Evolutionary conservation across 2,329 filamentous ascomycete genomes (phyloP).

Genomic region (Pseudogymnoascus sp.): DNA sequence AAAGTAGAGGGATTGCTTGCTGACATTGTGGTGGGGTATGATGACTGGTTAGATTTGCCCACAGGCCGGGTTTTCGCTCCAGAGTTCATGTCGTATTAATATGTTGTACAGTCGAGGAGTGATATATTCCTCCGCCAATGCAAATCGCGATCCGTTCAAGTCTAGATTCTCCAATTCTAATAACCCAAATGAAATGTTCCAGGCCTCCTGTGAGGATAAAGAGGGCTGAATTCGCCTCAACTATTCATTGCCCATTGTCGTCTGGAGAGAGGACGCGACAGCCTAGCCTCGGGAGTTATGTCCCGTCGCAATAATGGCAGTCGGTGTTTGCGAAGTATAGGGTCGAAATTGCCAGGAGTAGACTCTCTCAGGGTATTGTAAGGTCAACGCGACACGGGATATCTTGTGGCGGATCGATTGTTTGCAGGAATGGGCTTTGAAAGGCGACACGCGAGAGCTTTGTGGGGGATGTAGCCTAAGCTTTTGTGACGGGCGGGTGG

Average conservation of each 20-base stretch:
- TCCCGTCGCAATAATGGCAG: slow-evolving; percentile 4
- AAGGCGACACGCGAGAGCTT: slow-evolving; percentile 7
- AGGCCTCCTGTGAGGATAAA: neutral
- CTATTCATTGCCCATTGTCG: slow-evolving; percentile 27
- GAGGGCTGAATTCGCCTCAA: slow-evolving; percentile 24
- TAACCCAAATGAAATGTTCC: slow-evolving; percentile 3
- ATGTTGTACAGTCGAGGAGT: slow-evolving; percentile 4
- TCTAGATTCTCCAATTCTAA: slow-evolving; percentile 6
- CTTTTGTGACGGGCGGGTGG: neutral
- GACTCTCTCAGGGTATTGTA: neutral
- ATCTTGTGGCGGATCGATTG: neutral
- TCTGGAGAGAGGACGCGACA: slow-evolving; percentile 9
- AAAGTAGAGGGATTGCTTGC: slow-evolving; percentile 56
- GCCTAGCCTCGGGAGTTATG: neutral
- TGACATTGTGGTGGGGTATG: slow-evolving; percentile 35
- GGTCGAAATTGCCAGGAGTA: neutral
- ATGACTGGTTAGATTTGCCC: slow-evolving; percentile 41
- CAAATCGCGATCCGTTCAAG: neutral
- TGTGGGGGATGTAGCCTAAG: slow-evolving; percentile 5
- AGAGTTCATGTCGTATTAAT: slow-evolving; percentile 9
- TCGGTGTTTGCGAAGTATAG: neutral
- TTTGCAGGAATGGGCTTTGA: neutral
- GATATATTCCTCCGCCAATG: neutral
- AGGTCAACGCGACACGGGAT: neutral
- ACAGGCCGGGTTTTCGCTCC: slow-evolving; percentile 32